Conservation (phyloP, 2,329 filamentous ascomycete species). For the Fusarium paranaense region DNA sequence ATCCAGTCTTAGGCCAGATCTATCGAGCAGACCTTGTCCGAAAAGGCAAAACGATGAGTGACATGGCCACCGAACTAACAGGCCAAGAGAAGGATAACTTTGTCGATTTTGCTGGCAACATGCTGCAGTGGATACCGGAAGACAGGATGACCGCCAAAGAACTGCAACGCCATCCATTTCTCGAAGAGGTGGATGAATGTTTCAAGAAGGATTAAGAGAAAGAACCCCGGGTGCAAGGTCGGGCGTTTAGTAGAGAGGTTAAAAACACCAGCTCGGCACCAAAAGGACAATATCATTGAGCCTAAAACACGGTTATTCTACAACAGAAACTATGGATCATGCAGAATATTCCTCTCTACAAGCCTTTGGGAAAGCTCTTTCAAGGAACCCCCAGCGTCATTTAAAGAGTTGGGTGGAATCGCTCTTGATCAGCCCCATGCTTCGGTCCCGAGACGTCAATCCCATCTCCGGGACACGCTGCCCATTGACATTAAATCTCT, state of each 20-base stretch:
- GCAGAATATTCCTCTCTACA: too few species aligned
- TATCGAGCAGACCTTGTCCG: slow-evolving; percentile 20
- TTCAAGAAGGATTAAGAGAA: not conserved
- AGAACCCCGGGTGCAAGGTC: too few species aligned
- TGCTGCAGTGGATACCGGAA: slow-evolving; percentile 44
- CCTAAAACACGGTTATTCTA: too few species aligned
- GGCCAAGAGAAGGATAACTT: slow-evolving; percentile 38
- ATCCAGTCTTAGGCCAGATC: slow-evolving; percentile 1
- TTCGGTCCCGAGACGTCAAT: not conserved
- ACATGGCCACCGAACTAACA: slow-evolving; percentile 31
- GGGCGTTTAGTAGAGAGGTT: too few species aligned
- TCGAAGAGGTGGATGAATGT: slow-evolving; percentile 2
- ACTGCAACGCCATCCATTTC: slow-evolving; percentile 36
- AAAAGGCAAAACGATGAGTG: slow-evolving; percentile 6
- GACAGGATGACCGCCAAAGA: slow-evolving; percentile 41
- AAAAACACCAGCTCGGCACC: too few species aligned
- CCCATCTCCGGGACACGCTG: not conserved
- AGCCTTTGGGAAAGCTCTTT: too few species aligned
- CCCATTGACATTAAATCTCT: not conserved
- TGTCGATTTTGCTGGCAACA: slow-evolving; percentile 35
- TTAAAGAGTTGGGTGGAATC: not conserved
- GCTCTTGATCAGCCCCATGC: not conserved
- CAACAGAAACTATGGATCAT: too few species aligned
- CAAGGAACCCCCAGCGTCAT: too few species aligned
- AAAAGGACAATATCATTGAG: too few species aligned